These are phyloP conservation scores for Dictyophora rubrovolvata DNA, from an alignment of 768 basidiomycete genomes.

Conservation along the genomic window DNA sequence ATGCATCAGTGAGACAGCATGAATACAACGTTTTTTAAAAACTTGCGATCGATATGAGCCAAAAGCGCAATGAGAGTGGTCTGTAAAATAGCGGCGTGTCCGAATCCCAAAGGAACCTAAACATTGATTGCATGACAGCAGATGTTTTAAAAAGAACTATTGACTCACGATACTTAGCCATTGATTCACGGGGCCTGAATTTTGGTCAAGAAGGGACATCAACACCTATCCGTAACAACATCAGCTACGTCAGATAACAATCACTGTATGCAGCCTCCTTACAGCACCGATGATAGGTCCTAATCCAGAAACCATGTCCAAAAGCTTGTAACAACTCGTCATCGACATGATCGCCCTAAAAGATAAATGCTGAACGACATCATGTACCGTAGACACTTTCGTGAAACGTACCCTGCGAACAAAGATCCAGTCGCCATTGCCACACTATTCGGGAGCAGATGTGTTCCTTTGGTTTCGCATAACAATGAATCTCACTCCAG, in stretches of 20 bases:
- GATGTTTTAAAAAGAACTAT: background rate
- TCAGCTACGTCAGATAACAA: background rate
- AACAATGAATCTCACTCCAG: background rate
- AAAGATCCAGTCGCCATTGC: constrained; percentile 52
- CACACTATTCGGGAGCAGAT: constrained; percentile 51
- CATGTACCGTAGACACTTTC: background rate
- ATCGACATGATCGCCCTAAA: constrained; percentile 49
- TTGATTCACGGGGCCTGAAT: constrained; percentile 36
- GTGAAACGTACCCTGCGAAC: constrained; percentile 44
- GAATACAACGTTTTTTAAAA: background rate
- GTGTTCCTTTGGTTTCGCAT: constrained; percentile 32
- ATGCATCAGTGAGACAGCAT: background rate
- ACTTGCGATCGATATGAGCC: constrained; percentile 49
- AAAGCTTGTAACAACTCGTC: constrained; percentile 49
- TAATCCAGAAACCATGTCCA: constrained; percentile 52
- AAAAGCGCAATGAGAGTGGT: constrained; percentile 61
- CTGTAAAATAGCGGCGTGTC: constrained; percentile 60
- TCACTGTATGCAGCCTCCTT: constrained; percentile 34
- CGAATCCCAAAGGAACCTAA: constrained; percentile 66
- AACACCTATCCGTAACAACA: background rate
- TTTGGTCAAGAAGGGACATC: constrained; percentile 20
- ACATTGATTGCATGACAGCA: background rate
- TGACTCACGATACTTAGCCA: constrained; percentile 53
- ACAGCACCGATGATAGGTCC: constrained; percentile 50
- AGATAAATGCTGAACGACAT: background rate